These are phyloP conservation scores for Geotrichum phurueaensis DNA, from an alignment of 1,139 yeast species.

Conservation along the genomic window DNA sequence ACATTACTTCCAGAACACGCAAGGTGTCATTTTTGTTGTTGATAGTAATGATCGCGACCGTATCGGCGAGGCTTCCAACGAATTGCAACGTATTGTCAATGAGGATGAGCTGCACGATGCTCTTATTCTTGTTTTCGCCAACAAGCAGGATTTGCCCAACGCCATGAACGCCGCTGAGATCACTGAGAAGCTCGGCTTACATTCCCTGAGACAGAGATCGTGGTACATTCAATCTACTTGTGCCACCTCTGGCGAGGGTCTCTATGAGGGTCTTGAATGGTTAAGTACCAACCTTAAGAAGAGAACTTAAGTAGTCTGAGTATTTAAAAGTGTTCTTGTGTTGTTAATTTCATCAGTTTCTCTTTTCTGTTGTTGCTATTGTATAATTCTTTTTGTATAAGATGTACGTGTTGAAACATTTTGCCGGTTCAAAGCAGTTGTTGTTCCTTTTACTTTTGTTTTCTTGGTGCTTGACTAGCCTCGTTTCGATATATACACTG, in stretches of 20 bases:
- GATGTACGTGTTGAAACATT: not conserved
- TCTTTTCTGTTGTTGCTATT: not conserved
- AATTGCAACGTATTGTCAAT: conserved; percentile 87
- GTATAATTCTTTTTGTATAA: not conserved
- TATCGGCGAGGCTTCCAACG: conserved; percentile 89
- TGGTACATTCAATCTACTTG: conserved; percentile 95
- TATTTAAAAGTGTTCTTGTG: not conserved
- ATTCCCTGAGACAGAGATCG: conserved; percentile 87
- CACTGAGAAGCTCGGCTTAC: conserved; percentile 87
- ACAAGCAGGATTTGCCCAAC: conserved; percentile 92
- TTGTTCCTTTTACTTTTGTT: not conserved
- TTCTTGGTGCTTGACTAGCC: not conserved
- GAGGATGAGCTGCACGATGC: conserved; percentile 93
- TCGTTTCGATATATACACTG: not conserved
- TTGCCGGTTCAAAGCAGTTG: not conserved
- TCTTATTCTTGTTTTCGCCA: conserved; percentile 58
- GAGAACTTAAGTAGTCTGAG: conserved; percentile 18
- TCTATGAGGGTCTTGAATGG: conserved; percentile 94
- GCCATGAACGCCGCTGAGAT: conserved; percentile 95
- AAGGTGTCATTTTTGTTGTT: conserved; percentile 88
- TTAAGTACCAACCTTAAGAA: conserved; percentile 50
- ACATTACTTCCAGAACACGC: conserved; percentile 91
- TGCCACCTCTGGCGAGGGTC: conserved; percentile 93
- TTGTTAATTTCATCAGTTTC: conserved; percentile 2
- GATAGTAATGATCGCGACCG: conserved; percentile 93